These are phyloP conservation scores for Tardiomyces blankii DNA, from an alignment of 1,139 yeast genomes.

Conservation along the genomic window DNA sequence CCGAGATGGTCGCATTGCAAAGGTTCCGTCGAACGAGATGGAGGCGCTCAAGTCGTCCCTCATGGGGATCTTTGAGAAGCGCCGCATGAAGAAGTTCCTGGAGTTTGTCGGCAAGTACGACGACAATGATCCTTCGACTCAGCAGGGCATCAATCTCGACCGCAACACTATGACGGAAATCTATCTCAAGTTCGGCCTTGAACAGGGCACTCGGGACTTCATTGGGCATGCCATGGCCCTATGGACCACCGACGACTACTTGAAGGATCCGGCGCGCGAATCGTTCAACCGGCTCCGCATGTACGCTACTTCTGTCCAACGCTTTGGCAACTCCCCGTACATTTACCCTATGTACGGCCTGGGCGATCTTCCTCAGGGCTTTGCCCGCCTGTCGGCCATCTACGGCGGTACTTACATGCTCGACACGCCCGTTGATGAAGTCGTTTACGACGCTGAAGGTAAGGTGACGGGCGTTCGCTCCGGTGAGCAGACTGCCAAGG, in stretches of 20 bases:
- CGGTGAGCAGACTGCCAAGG: conserved; percentile 84
- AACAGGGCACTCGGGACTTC: conserved; percentile 88
- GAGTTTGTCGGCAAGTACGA: conserved; percentile 79
- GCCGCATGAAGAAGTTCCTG: conserved; percentile 85
- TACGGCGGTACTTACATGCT: conserved; percentile 99
- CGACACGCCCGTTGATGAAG: conserved; percentile 89
- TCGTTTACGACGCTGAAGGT: conserved; percentile 58
- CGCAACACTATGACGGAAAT: conserved; percentile 87
- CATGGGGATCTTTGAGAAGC: conserved; percentile 94
- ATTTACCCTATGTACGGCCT: conserved; percentile 92
- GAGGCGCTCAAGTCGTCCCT: conserved; percentile 88
- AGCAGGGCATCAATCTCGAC: conserved; percentile 76
- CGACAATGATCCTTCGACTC: conserved; percentile 71
- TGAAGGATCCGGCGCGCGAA: conserved; percentile 84
- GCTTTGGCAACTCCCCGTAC: conserved; percentile 94
- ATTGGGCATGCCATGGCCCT: conserved; percentile 99
- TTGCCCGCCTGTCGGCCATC: conserved; percentile 92
- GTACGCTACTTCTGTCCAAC: conserved; percentile 83
- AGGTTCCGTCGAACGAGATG: conserved; percentile 85
- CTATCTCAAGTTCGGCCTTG: conserved; percentile 81
- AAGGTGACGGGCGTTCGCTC: conserved; percentile 80
- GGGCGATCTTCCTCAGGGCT: conserved; percentile 97
- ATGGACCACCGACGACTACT: conserved; percentile 87
- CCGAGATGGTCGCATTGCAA: conserved; percentile 82
- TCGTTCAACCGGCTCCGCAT: conserved; percentile 77